Evolutionary conservation across 345 rosid genomes (phyloP), one percentile per base, ranked within the genome.

Genomic region (Nasturtium officinale): DNA sequence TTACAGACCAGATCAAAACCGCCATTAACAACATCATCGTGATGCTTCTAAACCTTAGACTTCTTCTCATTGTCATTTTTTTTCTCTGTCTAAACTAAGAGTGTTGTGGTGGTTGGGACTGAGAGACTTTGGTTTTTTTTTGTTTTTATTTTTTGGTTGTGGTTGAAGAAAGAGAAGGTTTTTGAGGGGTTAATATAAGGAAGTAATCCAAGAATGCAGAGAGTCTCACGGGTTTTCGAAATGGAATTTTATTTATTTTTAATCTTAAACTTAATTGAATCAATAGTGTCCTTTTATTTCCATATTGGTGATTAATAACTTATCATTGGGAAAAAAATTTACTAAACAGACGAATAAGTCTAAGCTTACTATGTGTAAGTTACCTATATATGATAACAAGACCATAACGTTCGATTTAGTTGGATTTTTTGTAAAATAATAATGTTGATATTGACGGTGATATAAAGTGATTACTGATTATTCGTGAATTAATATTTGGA

Each of bases 1-100:
- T 86, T 43, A 88, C 83, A 70, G 82, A 84, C 96, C 91, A 91
- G 10, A 88, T 81, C 40, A 91, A 77, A 51, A 88, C 53, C 48
- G 82, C 87, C 78, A 87, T 46, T 73, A 86, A 66, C 21, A 87
- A 32, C 78, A 85, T 72, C 69, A 89, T 79, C 55, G 96, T 64
- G 71, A 85, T 46, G 82, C 83, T 84, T 71, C 83, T 85, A n/a
- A 79, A 40, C 60, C 77, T 83, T 32, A 69, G 37, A 69, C 59
- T 56, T 25, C 78, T 69, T 29, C 75, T 64, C 93, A 86, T 71
- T 30, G 38, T 71, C 80, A 77, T 65, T 77, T 76, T 77, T 76
- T 20, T 23, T 43, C 18, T 43, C 6, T 67, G 51, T 48, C 26
- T 15, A 38, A 21, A 64, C 11, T 48, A 64, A 71, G 60, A 47